Base-by-base conservation (phyloP, 352 stramenopile genomes). In the Thalassiosira delicatula region DNA sequence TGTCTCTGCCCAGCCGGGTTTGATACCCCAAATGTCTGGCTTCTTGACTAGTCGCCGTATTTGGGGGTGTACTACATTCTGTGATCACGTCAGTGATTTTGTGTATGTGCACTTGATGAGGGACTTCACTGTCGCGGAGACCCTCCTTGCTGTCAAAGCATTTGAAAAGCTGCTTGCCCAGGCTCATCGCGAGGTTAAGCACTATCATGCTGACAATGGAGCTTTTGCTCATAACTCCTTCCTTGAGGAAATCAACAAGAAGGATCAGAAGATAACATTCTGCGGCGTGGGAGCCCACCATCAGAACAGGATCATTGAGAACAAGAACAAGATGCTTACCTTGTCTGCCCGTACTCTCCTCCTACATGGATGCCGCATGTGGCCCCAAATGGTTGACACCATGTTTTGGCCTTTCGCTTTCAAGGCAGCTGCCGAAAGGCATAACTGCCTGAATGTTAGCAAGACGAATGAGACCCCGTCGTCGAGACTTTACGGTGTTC, bases 41-140 rank as follows among this genome's bases (percentile, higher is more conserved):
- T 1, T 7, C 2, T 25, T 65, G 25, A 65, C 56, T 12, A 27
- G 56, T 40, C 27, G 1, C 23, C 2, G 56, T 29, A 65, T 65
- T 11, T 60, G 71, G 60, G 76, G 3, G 21, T 68, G 62, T 19
- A 87, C 74, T 2, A 33, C 85, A 0, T 89, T 89, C 72, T 70
- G 86, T 32, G 73, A 87, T 59, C 73, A 86, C 32, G 42, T 42
- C 5, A 59, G 35, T 11, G 27, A 42, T 14, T 70, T 76, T 51
- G 57, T 37, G 12, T 79, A 83, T 66, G 67, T 89, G 32, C 27
- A 77, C 21, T 30, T 87, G 25, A 77, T 85, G 35, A 29, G 17
- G 2, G 25, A 35, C 35, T 8, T 29, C 25, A 70, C 57, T 14
- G 37, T 23, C 30, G 72, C 76, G 37, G 25, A 72, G 23, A 86